Percentiles rank a stretch among this genome's conserved stretches.
These are phyloP conservation scores for Chaetoceros tenuissimus DNA, from an alignment of 108 stramenopile genomes.

Conservation along the genomic window DNA sequence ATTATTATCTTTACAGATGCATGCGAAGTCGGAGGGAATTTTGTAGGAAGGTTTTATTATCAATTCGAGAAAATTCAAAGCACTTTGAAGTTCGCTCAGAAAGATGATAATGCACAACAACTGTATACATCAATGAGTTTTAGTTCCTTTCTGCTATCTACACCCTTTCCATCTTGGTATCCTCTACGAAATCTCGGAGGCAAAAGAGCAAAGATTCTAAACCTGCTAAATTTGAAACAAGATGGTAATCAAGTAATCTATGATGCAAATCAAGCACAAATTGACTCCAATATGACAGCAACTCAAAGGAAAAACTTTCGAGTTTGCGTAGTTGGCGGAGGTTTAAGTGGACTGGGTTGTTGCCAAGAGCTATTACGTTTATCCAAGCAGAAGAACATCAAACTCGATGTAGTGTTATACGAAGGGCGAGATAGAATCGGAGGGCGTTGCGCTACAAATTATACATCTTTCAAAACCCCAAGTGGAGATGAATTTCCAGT, in stretches of 20 bases:
- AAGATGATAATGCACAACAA: slow-evolving; percentile 2
- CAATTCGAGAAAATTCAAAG: slow-evolving; percentile 29
- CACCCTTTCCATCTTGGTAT: slow-evolving; percentile 41
- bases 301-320: slow-evolving; percentile 16
- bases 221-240: slow-evolving; percentile 33
- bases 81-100: background rate
- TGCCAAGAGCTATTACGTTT: slow-evolving; percentile 29
- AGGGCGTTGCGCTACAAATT: slow-evolving; percentile 40
- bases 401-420: slow-evolving; percentile 32
- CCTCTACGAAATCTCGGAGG: slow-evolving; percentile 36
- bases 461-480: slow-evolving; percentile 5
- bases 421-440: slow-evolving; percentile 41
- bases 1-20: slow-evolving; percentile 14
- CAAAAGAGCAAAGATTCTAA: slow-evolving; percentile 21
- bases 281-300: background rate
- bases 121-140: slow-evolving; percentile 36
- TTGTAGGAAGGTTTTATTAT: slow-evolving; percentile 35
- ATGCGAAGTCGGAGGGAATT: slow-evolving; percentile 36
- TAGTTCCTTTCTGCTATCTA: slow-evolving; percentile 31
- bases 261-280: background rate
- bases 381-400: slow-evolving; percentile 19
- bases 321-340: slow-evolving; percentile 50
- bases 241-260: slow-evolving; percentile 18
- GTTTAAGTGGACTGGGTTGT: slow-evolving; percentile 43
- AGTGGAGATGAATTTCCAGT: slow-evolving; percentile 15